Evolutionary conservation across 768 basidiomycete genomes (phyloP).

Genomic region (Mycena pura): DNA sequence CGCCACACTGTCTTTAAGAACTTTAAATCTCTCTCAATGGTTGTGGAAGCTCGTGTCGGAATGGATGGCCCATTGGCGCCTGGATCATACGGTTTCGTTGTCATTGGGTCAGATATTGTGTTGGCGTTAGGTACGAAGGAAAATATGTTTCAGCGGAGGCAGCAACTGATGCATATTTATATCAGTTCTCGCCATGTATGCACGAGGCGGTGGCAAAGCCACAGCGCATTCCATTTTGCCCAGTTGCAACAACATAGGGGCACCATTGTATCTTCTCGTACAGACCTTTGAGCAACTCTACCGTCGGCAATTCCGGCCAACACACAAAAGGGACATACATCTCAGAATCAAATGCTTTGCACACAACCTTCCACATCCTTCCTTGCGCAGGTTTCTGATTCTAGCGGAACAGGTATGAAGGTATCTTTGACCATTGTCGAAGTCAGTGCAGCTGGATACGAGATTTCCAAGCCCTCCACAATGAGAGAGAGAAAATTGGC

Average conservation of each 20-base stretch:
- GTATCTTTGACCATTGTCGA: background rate
- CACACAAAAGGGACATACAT: background rate
- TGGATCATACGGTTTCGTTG: background rate
- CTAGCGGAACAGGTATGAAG: background rate
- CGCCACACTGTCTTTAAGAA: background rate
- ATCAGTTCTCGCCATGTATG: conserved; percentile 5
- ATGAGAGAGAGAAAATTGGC: background rate
- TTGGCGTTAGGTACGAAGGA: background rate
- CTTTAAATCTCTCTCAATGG: background rate
- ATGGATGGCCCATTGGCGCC: background rate
- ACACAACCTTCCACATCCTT: background rate
- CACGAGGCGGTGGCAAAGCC: background rate
- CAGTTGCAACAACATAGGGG: background rate
- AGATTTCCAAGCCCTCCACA: background rate
- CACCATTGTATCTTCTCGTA: background rate
- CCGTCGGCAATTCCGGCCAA: background rate
- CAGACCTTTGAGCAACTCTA: background rate
- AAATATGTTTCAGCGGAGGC: background rate
- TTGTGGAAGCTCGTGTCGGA: conserved; percentile 1
- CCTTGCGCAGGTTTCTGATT: background rate
- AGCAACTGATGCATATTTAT: background rate
- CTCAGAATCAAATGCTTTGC: background rate
- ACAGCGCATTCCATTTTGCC: background rate
- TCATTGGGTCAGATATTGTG: background rate
- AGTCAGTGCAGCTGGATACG: background rate